phyloP scores from a whole-genome alignment of 306 rosid genomes.

The Biancaea sappan region DNA sequence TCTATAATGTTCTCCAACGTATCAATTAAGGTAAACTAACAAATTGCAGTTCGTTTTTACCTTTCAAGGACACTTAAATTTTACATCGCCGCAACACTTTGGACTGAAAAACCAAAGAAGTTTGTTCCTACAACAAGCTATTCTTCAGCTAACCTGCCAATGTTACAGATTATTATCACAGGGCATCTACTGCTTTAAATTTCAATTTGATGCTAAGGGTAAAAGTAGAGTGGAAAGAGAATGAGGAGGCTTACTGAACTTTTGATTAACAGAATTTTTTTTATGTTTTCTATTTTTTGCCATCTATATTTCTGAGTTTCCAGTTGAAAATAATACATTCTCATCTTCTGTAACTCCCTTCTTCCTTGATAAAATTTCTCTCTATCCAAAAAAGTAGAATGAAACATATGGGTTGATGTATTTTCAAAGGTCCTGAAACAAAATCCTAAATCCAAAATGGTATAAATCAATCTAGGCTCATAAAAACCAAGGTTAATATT shows the following conservation, averaged over 20 bases:
- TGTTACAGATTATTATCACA: neutral
- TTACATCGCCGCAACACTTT: neutral
- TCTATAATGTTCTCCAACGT: neutral
- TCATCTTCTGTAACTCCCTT: neutral
- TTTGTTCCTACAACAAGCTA: neutral
- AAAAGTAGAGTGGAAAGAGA: neutral
- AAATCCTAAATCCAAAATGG: neutral
- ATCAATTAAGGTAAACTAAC: slow-evolving; percentile 1
- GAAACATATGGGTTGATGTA: neutral
- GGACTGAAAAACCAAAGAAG: neutral
- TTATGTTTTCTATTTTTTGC: neutral
- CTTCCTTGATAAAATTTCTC: neutral
- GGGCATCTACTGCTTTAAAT: neutral
- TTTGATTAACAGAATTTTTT: neutral
- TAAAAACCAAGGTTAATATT: neutral
- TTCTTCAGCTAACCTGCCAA: slow-evolving; percentile 21
- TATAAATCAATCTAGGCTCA: neutral
- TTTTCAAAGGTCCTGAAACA: neutral
- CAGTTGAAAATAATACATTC: neutral
- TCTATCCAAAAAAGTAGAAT: neutral
- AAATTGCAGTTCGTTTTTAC: neutral
- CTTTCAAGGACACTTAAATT: neutral
- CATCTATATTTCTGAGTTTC: neutral
- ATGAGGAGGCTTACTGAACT: neutral
- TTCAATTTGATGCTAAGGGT: neutral